A percentile compares a stretch with the other conserved stretches of the same genome.
Conservation (phyloP, 805 yeast species). For the Huiozyma naganishii region DNA sequence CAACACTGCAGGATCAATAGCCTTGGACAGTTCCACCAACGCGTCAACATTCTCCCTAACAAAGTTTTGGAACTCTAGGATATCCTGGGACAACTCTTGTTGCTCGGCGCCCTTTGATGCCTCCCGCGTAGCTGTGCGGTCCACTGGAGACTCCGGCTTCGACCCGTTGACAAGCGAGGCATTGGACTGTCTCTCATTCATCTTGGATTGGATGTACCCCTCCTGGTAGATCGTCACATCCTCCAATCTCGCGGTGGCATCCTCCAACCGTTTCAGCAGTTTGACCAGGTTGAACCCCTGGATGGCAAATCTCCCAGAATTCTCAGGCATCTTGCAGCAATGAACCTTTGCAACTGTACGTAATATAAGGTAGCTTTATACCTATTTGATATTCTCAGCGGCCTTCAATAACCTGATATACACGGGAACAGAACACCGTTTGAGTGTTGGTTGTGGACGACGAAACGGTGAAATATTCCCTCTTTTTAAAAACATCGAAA, state of each 20-base stretch:
- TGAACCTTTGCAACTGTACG: no score
- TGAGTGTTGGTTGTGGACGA: no score
- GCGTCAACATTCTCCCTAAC: constrained; percentile 46
- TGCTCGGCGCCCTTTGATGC: constrained; percentile 3
- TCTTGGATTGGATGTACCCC: constrained; percentile 33
- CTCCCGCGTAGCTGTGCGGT: constrained; percentile 11
- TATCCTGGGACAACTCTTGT: constrained; percentile 9
- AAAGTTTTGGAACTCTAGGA: constrained; percentile 45
- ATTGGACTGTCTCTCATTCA: constrained; percentile 8
- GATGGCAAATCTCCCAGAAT: constrained; percentile 22
- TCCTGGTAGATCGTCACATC: constrained; percentile 77
- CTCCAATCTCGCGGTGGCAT: constrained; percentile 87
- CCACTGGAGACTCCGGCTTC: constrained; percentile 4
- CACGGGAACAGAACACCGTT: no score
- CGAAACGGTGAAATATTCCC: no score
- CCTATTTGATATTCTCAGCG: no score
- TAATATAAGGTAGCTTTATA: no score
- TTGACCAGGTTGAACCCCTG: constrained; percentile 86
- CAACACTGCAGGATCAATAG: constrained; percentile 39
- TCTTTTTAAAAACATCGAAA: no score
- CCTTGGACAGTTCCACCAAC: constrained; percentile 33
- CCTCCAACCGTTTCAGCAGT: constrained; percentile 71
- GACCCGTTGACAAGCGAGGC: not conserved
- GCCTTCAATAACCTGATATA: no score
- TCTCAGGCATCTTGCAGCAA: constrained; percentile 3